Conservation (phyloP, 805 yeast genomes). For the Pichia deserticola region DNA sequence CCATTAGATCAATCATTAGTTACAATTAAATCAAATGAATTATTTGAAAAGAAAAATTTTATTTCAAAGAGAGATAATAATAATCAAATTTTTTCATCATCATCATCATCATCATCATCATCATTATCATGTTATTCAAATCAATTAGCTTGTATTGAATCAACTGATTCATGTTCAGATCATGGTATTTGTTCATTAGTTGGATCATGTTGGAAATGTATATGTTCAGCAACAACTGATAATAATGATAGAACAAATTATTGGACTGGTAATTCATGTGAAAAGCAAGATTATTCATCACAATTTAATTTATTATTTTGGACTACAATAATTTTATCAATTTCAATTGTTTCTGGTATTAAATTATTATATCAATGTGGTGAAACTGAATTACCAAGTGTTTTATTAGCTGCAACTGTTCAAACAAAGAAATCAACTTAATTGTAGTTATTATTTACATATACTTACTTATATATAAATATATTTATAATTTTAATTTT, state of each 20-base stretch:
- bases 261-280: constrained; percentile 56
- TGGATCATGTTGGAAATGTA: constrained; percentile 42
- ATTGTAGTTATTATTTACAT: neutral
- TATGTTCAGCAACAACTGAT: constrained; percentile 38
- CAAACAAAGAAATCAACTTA: constrained; percentile 32
- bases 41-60: constrained; percentile 5
- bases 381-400: constrained; percentile 59
- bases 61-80: neutral
- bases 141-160: constrained; percentile 39
- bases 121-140: constrained; percentile 31
- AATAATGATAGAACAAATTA: constrained; percentile 38
- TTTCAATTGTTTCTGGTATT: constrained; percentile 42
- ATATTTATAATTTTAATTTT: no score
- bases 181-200: constrained; percentile 45
- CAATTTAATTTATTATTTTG: constrained; percentile 65
- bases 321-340: constrained; percentile 45
- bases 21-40: constrained; percentile 8
- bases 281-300: constrained; percentile 58
- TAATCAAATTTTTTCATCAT: neutral
- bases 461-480: no score
- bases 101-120: neutral
- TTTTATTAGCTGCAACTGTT: constrained; percentile 51
- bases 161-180: constrained; percentile 43
- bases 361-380: constrained; percentile 49
- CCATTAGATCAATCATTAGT: constrained; percentile 24